Evolutionary conservation across 2,329 filamentous ascomycete genomes (phyloP).

Genomic region (Aspergillus melleus): DNA sequence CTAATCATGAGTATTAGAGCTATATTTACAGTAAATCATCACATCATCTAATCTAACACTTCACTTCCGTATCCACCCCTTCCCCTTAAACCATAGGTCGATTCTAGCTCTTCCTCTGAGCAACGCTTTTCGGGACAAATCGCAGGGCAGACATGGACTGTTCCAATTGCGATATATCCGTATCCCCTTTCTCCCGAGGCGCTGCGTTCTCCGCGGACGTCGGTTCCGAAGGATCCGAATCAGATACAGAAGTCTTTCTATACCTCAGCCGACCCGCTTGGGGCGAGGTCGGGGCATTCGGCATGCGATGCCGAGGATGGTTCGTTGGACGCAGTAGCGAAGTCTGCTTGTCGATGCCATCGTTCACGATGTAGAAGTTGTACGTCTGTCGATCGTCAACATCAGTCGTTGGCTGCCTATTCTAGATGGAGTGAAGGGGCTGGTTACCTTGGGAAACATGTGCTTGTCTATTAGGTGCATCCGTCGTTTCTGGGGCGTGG

Average conservation of each 20-base stretch:
- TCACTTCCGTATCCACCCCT: not conserved
- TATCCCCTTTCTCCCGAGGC: constrained; percentile 12
- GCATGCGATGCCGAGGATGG: constrained; percentile 35
- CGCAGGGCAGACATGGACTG: constrained; percentile 46
- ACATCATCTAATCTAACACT: not conserved
- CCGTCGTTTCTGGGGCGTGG: constrained; percentile 77
- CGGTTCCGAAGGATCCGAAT: constrained; percentile 1
- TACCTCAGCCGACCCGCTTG: constrained; percentile 36
- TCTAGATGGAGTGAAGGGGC: too few species aligned
- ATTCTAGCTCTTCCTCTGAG: constrained; percentile 25
- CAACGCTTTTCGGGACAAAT: constrained; percentile 47
- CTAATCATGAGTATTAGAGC: not conserved
- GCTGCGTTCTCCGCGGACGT: constrained; percentile 1
- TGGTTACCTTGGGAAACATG: constrained; percentile 74
- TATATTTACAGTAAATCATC: not conserved
- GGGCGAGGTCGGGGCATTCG: constrained; percentile 30
- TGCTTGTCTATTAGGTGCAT: constrained; percentile 95
- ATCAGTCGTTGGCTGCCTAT: not conserved
- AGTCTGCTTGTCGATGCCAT: constrained; percentile 81
- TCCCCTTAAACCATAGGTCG: constrained; percentile 9
- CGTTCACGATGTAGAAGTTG: constrained; percentile 82
- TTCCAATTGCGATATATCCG: constrained; percentile 40
- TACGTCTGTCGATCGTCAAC: constrained; percentile 57
- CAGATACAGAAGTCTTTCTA: constrained; percentile 31
- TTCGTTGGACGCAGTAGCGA: constrained; percentile 65